These are phyloP conservation scores for Cercospora janseana DNA, from an alignment of 2,329 filamentous ascomycete genomes.

Conservation along the genomic window DNA sequence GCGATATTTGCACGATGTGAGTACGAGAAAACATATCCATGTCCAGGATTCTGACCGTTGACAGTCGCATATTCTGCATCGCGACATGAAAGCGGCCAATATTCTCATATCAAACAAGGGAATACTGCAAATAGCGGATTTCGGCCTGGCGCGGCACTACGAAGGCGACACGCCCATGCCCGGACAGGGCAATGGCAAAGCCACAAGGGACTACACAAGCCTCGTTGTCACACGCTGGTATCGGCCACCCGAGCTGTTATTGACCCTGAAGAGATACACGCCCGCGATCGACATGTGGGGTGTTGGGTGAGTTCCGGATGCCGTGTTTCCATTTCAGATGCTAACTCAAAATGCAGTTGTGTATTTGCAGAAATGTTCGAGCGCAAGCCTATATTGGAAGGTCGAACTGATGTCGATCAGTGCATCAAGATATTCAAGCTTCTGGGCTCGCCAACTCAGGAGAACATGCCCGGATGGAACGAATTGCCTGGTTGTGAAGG, in stretches of 20 bases:
- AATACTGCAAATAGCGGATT: constrained; percentile 94
- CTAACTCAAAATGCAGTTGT: constrained; percentile 60
- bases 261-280: constrained; percentile 89
- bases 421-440: constrained; percentile 91
- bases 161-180: constrained; percentile 76
- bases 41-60: neutral
- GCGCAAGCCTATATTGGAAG: constrained; percentile 86
- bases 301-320: constrained; percentile 66
- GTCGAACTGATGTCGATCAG: constrained; percentile 84
- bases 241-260: constrained; percentile 83
- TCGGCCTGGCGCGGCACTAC: constrained; percentile 89
- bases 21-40: constrained; percentile 6
- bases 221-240: constrained; percentile 98
- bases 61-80: constrained; percentile 72
- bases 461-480: constrained; percentile 90
- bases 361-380: constrained; percentile 98
- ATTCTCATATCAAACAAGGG: constrained; percentile 92
- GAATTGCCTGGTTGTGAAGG: constrained; percentile 76
- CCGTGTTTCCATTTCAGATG: neutral
- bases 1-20: constrained; percentile 78
- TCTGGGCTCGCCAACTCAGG: constrained; percentile 83
- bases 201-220: constrained; percentile 88
- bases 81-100: constrained; percentile 99
- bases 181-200: constrained; percentile 78
- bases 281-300: constrained; percentile 98